These are phyloP conservation scores for Linnemannia schmuckeri DNA, from an alignment of 192 early-diverging fungal species.

Conservation along the genomic window DNA sequence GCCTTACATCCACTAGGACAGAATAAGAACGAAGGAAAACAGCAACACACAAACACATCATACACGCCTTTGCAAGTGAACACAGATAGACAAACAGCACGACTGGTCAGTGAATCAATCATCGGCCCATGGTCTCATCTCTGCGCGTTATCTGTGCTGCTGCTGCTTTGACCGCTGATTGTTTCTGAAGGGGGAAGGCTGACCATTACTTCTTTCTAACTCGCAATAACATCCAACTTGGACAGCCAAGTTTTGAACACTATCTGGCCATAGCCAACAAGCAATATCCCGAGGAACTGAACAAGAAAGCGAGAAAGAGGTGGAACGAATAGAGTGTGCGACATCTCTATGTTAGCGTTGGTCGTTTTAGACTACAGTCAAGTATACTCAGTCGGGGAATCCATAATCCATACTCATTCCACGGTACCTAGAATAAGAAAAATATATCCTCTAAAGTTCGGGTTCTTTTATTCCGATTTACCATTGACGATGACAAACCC, in stretches of 20 bases:
- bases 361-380: neutral
- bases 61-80: too few species aligned
- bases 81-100: too few species aligned
- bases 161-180: neutral
- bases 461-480: neutral
- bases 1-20: neutral
- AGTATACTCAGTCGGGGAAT: neutral
- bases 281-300: neutral
- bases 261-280: neutral
- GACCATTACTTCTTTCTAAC: neutral
- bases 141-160: neutral
- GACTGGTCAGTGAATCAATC: too few species aligned
- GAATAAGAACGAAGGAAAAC: neutral
- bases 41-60: neutral
- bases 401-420: neutral
- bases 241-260: neutral
- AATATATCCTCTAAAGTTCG: neutral
- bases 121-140: neutral
- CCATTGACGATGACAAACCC: neutral
- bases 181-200: neutral
- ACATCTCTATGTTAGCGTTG: neutral
- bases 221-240: neutral
- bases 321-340: slow-evolving; percentile 6
- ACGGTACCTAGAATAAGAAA: neutral
- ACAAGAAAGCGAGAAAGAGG: neutral